Evolutionary conservation across 305 asterid genomes (phyloP).

Genomic region (Striga hermonthica): DNA sequence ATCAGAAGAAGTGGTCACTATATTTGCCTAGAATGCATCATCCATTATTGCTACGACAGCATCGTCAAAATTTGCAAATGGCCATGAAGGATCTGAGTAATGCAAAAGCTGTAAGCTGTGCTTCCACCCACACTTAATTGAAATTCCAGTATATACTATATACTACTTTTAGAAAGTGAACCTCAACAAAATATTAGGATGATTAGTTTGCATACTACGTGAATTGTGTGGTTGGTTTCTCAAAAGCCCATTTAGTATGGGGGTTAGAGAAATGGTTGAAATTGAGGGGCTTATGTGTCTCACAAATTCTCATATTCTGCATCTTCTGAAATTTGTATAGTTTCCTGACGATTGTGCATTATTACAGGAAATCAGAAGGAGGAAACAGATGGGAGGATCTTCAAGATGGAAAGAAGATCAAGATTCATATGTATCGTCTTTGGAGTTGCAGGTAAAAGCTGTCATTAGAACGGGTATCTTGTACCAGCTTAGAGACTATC

Average conservation of each 20-base stretch:
- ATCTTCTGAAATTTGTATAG: conserved; percentile 24
- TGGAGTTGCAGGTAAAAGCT: conserved; percentile 63
- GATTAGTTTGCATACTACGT: conserved; percentile 21
- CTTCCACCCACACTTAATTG: conserved; percentile 1
- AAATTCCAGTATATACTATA: conserved; percentile 21
- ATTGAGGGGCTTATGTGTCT: background rate
- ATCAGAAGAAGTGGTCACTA: conserved; percentile 64
- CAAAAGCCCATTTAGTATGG: background rate
- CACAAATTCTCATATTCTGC: conserved; percentile 19
- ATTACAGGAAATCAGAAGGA: conserved; percentile 86
- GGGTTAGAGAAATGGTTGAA: conserved; percentile 17
- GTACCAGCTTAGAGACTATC: conserved; percentile 22
- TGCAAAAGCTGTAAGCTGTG: conserved; percentile 72
- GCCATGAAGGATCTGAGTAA: conserved; percentile 74
- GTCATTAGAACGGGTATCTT: conserved; percentile 17
- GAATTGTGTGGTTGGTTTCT: conserved; percentile 18
- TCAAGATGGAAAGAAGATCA: conserved; percentile 46
- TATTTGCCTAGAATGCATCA: conserved; percentile 80
- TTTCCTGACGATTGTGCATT: conserved; percentile 21
- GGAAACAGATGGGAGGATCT: conserved; percentile 59
- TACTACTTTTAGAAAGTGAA: conserved; percentile 12
- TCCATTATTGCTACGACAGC: conserved; percentile 81
- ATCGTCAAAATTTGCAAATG: conserved; percentile 59
- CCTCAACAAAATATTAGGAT: conserved; percentile 14
- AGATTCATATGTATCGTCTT: conserved; percentile 43